Evolutionary conservation across 805 yeast genomes (phyloP), one percentile per base, ranked within the genome.

Genomic region (Tetrapisispora pingtungensis): DNA sequence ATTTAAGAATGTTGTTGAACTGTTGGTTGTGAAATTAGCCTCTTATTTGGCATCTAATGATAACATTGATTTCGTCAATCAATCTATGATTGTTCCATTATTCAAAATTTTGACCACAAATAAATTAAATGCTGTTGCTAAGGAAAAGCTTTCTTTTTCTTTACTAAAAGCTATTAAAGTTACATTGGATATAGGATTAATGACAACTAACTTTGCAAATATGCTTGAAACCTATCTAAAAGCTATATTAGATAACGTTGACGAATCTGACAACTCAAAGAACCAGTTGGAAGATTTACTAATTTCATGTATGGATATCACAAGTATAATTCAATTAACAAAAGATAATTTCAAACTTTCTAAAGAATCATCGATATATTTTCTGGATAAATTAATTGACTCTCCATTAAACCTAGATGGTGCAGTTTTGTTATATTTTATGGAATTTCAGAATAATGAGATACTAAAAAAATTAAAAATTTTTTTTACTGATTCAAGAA

Each of bases 21-120:
- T 58, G 3, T 48, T 75, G 2, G 46, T 73, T n/a, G 63, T 74
- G 1, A 71, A 70, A 42, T 49, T 73, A 42, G 79, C 80, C 0
- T 69, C 71, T 42, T 74, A 66, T 48, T 37, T 58, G 8, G 39
- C 45, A 14, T 30, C 50, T 3, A 49, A 49, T 39, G 18, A 18
- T 10, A 17, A 46, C 7, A 42, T 48, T 17, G 22, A 28, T 8
- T 10, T 50, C 2, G 24, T 47, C 19, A 37, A 33, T 32, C 8
- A 15, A 7, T 20, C 19, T 7, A 17, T 38, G 17, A 15, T 26
- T 7, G 10, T 2, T 1, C 19, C 18, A 1, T 3, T 43, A 10
- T 38, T 43, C 14, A 6, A 18, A 2, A 18, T n/a, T 10, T 14
- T 38, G 15, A 6, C 3, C 17, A 28, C 28, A 7, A 22, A 22